phyloP scores from a whole-genome alignment of 2,329 filamentous ascomycete genomes.

The Ophiostoma sp. region DNA sequence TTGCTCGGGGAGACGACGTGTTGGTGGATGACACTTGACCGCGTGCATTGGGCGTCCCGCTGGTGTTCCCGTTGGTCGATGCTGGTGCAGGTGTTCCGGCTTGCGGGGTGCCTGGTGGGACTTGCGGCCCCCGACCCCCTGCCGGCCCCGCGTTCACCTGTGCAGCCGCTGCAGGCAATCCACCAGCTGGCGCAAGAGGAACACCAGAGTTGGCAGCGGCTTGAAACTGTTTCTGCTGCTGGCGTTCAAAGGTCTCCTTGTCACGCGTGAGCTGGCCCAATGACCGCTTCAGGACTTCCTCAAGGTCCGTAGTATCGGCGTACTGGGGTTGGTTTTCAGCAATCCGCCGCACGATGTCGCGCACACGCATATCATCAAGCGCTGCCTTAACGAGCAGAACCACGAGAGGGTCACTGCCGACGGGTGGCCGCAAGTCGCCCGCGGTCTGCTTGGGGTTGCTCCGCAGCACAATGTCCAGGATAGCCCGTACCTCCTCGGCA shows the following conservation, averaged over 20 bases:
- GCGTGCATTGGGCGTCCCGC: background rate
- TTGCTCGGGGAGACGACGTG: background rate
- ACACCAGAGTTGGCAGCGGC: slow-evolving; percentile 25
- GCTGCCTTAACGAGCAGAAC: slow-evolving; percentile 54
- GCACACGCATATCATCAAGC: slow-evolving; percentile 47
- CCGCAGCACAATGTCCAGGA: slow-evolving; percentile 53
- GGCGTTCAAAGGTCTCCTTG: slow-evolving; percentile 19
- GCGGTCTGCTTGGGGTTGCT: slow-evolving; percentile 55
- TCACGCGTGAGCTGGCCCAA: slow-evolving; percentile 37
- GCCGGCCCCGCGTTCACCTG: background rate
- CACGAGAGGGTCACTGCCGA: slow-evolving; percentile 51
- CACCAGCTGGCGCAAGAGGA: slow-evolving; percentile 8
- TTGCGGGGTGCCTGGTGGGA: background rate
- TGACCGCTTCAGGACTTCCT: slow-evolving; percentile 47
- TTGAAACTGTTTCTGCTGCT: slow-evolving; percentile 22
- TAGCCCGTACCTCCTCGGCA: slow-evolving; percentile 53
- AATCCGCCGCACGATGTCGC: slow-evolving; percentile 50
- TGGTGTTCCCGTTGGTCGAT: background rate
- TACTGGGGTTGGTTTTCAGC: slow-evolving; percentile 48
- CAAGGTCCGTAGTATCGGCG: slow-evolving; percentile 41
- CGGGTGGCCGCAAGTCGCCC: slow-evolving; percentile 48
- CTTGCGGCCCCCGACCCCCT: background rate
- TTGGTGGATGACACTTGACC: background rate
- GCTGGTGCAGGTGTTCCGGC: background rate
- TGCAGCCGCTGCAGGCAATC: background rate